Evolutionary conservation across 371 early-diverging fungal genomes (phyloP).

Genomic region (Zopfochytrium polystomum): DNA sequence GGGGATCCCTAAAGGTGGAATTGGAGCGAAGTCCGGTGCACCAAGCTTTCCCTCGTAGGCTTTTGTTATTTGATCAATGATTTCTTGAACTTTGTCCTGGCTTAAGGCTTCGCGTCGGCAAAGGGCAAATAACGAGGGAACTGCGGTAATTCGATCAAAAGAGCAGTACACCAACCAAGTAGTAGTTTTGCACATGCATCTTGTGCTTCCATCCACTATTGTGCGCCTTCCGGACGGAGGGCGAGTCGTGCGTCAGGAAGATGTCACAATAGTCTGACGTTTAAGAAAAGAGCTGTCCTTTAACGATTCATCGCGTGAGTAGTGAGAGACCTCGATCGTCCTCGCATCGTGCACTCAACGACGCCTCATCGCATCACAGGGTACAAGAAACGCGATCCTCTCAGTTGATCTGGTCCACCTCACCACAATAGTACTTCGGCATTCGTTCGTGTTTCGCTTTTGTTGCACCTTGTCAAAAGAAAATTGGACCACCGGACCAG

Average conservation of each 20-base stretch:
- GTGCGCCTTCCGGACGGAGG: slow-evolving; percentile 87
- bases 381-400: neutral
- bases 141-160: no score
- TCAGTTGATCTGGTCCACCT: neutral
- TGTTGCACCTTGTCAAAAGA: no score
- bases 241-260: slow-evolving; percentile 89
- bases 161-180: no score
- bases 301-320: neutral
- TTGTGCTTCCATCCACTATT: slow-evolving; percentile 93
- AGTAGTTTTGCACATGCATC: slow-evolving; percentile 71
- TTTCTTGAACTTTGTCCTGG: slow-evolving; percentile 44
- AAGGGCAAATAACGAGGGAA: no score
- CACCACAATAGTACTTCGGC: slow-evolving; percentile 1
- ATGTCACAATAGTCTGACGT: slow-evolving; percentile 89
- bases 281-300: no score
- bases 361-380: neutral
- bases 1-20: no score
- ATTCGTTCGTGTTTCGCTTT: no score
- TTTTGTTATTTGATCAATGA: slow-evolving; percentile 42
- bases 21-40: no score
- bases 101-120: slow-evolving; percentile 34
- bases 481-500: no score
- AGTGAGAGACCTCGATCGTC: neutral
- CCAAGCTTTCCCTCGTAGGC: slow-evolving; percentile 37
- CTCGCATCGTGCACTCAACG: neutral